phyloP scores from a whole-genome alignment of 139 green algal species.

The Tetraselmis chui region DNA sequence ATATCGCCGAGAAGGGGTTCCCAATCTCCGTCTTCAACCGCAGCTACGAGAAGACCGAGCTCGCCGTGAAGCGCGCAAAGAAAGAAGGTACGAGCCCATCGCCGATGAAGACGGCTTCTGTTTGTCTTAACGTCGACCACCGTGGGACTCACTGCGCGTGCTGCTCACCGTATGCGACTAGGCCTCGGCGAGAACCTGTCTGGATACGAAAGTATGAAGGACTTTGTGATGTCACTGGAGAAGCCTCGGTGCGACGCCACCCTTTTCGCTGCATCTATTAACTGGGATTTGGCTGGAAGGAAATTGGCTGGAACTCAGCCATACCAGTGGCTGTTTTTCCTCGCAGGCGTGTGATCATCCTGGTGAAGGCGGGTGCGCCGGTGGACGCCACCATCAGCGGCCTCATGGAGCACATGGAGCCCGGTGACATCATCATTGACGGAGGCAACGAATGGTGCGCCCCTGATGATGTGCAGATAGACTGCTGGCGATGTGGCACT shows the following conservation, averaged over 20 bases:
- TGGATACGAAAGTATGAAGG: slow-evolving; percentile 84
- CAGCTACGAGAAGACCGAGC: slow-evolving; percentile 89
- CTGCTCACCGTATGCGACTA: background rate
- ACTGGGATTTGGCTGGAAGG: too few species aligned
- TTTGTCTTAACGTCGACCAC: too few species aligned
- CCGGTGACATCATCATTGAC: slow-evolving; percentile 17
- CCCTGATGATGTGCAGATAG: too few species aligned
- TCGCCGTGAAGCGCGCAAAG: slow-evolving; percentile 75
- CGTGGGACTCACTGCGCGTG: too few species aligned
- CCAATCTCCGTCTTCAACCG: slow-evolving; percentile 96
- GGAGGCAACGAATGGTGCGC: slow-evolving; percentile 17
- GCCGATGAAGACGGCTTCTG: background rate
- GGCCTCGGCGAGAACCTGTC: slow-evolving; percentile 66
- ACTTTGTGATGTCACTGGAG: slow-evolving; percentile 90
- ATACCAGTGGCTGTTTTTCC: too few species aligned
- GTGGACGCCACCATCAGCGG: slow-evolving; percentile 16
- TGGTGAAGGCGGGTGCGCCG: slow-evolving; percentile 16
- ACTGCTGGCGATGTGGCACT: too few species aligned
- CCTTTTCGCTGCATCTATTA: too few species aligned
- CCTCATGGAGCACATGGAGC: slow-evolving; percentile 12
- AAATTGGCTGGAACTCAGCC: too few species aligned
- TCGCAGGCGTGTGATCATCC: slow-evolving; percentile 6
- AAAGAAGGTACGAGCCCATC: slow-evolving; percentile 70
- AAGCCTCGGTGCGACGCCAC: slow-evolving; percentile 51
- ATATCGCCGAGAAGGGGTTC: slow-evolving; percentile 99